Conservation (phyloP, 169 alveolate genomes). For the Plasmodium malariae region DNA sequence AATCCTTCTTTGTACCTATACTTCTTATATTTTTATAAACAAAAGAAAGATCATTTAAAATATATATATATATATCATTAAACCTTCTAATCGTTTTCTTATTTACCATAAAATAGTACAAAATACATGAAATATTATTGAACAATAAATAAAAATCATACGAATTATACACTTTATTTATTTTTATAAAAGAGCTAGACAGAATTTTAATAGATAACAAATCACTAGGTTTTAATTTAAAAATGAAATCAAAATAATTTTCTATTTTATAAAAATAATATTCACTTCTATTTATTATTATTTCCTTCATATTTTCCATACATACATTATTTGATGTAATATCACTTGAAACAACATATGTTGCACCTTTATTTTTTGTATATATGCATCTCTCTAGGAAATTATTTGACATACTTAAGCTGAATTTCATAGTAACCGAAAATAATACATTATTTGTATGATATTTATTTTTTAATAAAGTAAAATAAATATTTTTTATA, state of each 20-base stretch:
- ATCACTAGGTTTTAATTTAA: slow-evolving; percentile 59
- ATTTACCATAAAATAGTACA: slow-evolving; percentile 63
- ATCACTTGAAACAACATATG: slow-evolving; percentile 8
- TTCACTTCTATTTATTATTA: slow-evolving; percentile 13
- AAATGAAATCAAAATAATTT: slow-evolving; percentile 52
- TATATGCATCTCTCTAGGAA: slow-evolving; percentile 34
- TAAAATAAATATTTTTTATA: slow-evolving; percentile 45
- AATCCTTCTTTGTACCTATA: not conserved
- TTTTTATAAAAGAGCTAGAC: slow-evolving; percentile 66
- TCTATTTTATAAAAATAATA: slow-evolving; percentile 67
- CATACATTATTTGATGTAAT: not conserved
- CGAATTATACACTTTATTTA: slow-evolving; percentile 31
- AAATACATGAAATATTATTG: slow-evolving; percentile 65
- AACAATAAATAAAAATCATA: slow-evolving; percentile 56
- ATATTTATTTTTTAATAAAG: slow-evolving; percentile 36
- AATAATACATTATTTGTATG: slow-evolving; percentile 34
- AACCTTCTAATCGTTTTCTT: slow-evolving; percentile 21
- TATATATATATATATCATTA: slow-evolving; percentile 54
- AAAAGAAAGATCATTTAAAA: slow-evolving; percentile 70
- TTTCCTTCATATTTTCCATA: slow-evolving; percentile 27
- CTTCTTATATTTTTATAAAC: slow-evolving; percentile 56
- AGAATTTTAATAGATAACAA: slow-evolving; percentile 58
- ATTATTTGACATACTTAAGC: slow-evolving; percentile 40
- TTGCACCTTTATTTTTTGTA: slow-evolving; percentile 39
- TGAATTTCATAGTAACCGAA: slow-evolving; percentile 20